Evolutionary conservation across 257 asterid species (phyloP).

Genomic region (Jacaranda mimosifolia): DNA sequence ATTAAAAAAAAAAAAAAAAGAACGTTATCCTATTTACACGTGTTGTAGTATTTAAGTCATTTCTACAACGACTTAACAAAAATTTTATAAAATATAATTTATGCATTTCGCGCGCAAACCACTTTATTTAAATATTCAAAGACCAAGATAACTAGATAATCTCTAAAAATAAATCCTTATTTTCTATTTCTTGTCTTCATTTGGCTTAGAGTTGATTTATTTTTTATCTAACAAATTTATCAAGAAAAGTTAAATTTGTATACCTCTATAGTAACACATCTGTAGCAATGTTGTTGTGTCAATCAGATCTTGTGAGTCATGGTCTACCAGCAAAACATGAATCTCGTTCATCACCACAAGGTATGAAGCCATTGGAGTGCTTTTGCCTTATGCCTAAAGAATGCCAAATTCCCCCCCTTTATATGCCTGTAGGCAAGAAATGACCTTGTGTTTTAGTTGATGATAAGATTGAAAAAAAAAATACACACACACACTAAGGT

Average conservation of each 20-base stretch:
- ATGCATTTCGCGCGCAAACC: too few species aligned
- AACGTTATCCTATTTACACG: too few species aligned
- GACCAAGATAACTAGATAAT: too few species aligned
- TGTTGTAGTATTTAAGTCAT: too few species aligned
- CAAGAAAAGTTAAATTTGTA: background rate
- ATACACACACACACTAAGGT: background rate
- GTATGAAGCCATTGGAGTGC: conserved; percentile 37
- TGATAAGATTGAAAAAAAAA: background rate
- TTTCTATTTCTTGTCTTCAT: background rate
- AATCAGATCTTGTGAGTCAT: conserved; percentile 30
- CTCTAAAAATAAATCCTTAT: too few species aligned
- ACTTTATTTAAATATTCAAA: too few species aligned
- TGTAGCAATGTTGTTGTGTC: conserved; percentile 37
- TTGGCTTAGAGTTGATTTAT: too few species aligned
- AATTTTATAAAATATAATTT: too few species aligned
- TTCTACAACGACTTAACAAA: too few species aligned
- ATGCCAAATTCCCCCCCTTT: conserved; percentile 37
- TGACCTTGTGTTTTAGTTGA: background rate
- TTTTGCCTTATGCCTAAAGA: conserved; percentile 10
- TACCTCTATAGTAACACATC: conserved; percentile 52
- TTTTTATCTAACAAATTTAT: too few species aligned
- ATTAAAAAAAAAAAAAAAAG: too few species aligned
- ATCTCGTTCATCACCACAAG: conserved; percentile 39
- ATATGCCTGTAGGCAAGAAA: conserved; percentile 11
- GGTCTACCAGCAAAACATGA: conserved; percentile 56